Evolutionary conservation across 2,329 filamentous ascomycete genomes (phyloP).

Genomic region (Phyllosticta citrichinensis): DNA sequence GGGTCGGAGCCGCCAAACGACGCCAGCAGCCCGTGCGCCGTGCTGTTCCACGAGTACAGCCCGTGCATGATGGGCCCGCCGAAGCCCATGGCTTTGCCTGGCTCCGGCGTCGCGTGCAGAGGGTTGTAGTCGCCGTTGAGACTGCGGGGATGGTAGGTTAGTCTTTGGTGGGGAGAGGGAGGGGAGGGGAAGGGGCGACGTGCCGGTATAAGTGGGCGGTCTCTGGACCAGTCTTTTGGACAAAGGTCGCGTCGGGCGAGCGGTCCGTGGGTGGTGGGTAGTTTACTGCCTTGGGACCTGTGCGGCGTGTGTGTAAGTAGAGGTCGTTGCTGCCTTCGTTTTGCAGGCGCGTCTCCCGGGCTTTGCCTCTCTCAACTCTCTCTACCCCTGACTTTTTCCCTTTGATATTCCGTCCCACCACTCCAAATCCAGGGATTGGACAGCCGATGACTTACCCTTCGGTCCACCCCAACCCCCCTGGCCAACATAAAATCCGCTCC

Average conservation of each 20-base stretch:
- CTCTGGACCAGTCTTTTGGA: constrained; percentile 60
- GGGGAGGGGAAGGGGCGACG: not conserved
- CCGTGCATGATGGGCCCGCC: constrained; percentile 84
- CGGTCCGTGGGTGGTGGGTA: constrained; percentile 67
- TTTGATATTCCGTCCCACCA: not conserved
- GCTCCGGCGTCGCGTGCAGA: constrained; percentile 76
- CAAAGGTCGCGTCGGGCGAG: constrained; percentile 59
- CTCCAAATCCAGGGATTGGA: not conserved
- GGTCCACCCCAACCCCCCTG: constrained; percentile 82
- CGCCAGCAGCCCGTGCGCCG: constrained; percentile 63
- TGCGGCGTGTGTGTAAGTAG: not conserved
- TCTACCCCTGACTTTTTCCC: not conserved
- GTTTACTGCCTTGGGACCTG: constrained; percentile 59
- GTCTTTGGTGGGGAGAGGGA: not conserved
- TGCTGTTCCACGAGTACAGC: constrained; percentile 76
- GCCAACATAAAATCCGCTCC: constrained; percentile 68
- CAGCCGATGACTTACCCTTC: constrained; percentile 49
- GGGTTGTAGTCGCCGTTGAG: constrained; percentile 94
- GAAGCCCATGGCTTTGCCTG: constrained; percentile 82
- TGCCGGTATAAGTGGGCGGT: constrained; percentile 41
- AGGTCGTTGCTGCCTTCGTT: not conserved
- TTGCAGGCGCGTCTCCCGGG: not conserved
- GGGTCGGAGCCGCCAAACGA: constrained; percentile 67
- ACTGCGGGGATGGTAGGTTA: constrained; percentile 30
- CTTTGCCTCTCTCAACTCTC: not conserved